Conservation (phyloP, 495 filamentous ascomycete genomes). For the Penicillium robsamsonii region DNA sequence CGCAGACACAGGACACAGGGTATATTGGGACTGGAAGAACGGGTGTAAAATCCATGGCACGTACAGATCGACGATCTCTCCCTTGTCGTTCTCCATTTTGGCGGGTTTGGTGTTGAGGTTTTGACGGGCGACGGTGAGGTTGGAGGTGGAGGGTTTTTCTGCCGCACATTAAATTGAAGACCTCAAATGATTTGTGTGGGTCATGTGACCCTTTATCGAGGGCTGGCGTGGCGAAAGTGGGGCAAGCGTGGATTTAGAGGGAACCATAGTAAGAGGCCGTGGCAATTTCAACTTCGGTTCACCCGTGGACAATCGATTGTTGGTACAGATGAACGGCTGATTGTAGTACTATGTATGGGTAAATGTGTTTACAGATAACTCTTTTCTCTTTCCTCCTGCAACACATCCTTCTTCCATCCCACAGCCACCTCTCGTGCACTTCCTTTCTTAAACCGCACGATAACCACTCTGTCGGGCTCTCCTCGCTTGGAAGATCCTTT, state of each 20-base stretch:
- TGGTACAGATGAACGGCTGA: background rate
- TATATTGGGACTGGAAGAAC: conserved; percentile 11
- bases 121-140: conserved; percentile 45
- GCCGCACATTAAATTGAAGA: conserved; percentile 27
- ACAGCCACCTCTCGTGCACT: conserved; percentile 56
- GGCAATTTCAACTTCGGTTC: conserved; percentile 20
- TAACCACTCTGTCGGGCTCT: conserved; percentile 68
- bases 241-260: conserved; percentile 15
- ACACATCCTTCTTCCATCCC: conserved; percentile 50
- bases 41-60: conserved; percentile 28
- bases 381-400: conserved; percentile 28
- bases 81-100: conserved; percentile 95
- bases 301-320: background rate
- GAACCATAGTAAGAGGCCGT: conserved; percentile 12
- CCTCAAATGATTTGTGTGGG: conserved; percentile 44
- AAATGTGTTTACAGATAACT: conserved; percentile 30
- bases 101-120: conserved; percentile 44
- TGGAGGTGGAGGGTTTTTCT: conserved; percentile 34
- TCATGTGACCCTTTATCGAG: conserved; percentile 52
- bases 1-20: conserved; percentile 21
- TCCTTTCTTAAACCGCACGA: conserved; percentile 62
- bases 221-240: conserved; percentile 27
- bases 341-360: background rate
- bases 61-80: conserved; percentile 99
- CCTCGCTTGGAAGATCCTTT: conserved; percentile 60